Percentiles rank a stretch among this genome's conserved stretches.
phyloP scores from a whole-genome alignment of 2,329 filamentous ascomycete genomes.

The Amauroascus verrucosus region DNA sequence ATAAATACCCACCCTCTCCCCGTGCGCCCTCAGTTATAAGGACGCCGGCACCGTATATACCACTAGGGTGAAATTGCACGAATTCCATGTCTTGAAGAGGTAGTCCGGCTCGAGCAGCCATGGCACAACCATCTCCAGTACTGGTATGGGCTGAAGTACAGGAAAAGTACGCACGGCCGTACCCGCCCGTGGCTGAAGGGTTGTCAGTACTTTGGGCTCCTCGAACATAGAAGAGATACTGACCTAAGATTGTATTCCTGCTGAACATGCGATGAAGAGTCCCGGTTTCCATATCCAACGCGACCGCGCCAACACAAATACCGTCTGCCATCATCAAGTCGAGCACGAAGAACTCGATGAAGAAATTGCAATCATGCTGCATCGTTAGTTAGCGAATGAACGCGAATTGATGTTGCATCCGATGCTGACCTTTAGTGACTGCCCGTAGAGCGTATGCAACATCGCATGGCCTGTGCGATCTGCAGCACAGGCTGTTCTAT shows the following conservation, averaged over 20 bases:
- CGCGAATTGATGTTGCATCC: not conserved
- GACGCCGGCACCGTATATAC: conserved; percentile 86
- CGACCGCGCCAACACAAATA: conserved; percentile 77
- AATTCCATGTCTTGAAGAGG: conserved; percentile 92
- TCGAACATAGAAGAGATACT: not conserved
- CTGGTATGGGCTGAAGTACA: conserved; percentile 88
- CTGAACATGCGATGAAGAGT: conserved; percentile 82
- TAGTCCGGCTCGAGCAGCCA: conserved; percentile 81
- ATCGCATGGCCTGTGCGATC: conserved; percentile 85
- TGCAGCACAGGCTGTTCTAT: conserved; percentile 70
- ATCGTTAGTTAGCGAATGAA: conserved; percentile 1
- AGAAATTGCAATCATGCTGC: conserved; percentile 81
- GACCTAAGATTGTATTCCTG: conserved; percentile 61
- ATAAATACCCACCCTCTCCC: conserved; percentile 82
- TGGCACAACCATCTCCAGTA: conserved; percentile 87
- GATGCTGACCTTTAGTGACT: conserved; percentile 53
- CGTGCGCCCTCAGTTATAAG: conserved; percentile 85
- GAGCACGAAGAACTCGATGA: conserved; percentile 87
- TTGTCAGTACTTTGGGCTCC: not conserved
- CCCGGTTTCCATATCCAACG: conserved; percentile 87
- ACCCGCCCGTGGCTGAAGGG: conserved; percentile 70
- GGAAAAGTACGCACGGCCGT: conserved; percentile 84
- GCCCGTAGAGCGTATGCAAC: conserved; percentile 83
- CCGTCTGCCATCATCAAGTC: conserved; percentile 89
- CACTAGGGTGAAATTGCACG: conserved; percentile 87